Evolutionary conservation across 768 basidiomycete genomes (phyloP).

Genomic region (Pulveroboletus sp.): DNA sequence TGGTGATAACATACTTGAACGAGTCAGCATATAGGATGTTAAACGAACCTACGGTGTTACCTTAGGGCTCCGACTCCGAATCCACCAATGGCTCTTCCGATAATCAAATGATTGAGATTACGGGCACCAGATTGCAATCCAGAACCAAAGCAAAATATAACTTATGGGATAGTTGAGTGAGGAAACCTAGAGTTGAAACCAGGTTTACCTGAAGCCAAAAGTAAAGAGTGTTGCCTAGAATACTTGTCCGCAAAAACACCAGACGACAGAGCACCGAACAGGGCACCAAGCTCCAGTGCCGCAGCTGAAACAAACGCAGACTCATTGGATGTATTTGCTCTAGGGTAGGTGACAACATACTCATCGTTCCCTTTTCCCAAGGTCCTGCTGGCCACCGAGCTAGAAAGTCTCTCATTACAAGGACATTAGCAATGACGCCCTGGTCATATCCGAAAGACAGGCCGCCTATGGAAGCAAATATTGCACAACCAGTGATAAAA

Average conservation of each 20-base stretch:
- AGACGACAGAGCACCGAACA: slow-evolving; percentile 66
- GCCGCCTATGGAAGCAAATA: slow-evolving; percentile 75
- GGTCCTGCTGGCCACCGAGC: slow-evolving; percentile 65
- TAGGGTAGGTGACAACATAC: slow-evolving; percentile 37
- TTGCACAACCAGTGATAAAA: slow-evolving; percentile 61
- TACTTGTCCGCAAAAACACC: slow-evolving; percentile 66
- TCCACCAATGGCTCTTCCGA: slow-evolving; percentile 73
- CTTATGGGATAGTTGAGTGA: slow-evolving; percentile 30
- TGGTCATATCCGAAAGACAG: slow-evolving; percentile 81
- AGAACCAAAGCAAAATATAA: slow-evolving; percentile 69
- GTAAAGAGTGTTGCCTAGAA: slow-evolving; percentile 64
- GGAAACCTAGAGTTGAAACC: background rate
- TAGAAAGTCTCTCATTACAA: slow-evolving; percentile 76
- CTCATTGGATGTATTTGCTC: background rate
- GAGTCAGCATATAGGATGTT: slow-evolving; percentile 2
- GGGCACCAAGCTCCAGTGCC: slow-evolving; percentile 69
- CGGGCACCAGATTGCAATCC: slow-evolving; percentile 60
- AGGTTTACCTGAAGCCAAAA: slow-evolving; percentile 58
- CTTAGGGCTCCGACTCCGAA: slow-evolving; percentile 75
- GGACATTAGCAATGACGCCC: slow-evolving; percentile 80
- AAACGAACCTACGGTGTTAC: slow-evolving; percentile 31
- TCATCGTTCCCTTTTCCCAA: slow-evolving; percentile 73
- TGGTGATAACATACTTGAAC: slow-evolving; percentile 65
- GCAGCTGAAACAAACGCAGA: slow-evolving; percentile 47
- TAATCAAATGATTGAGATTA: slow-evolving; percentile 50